Base-by-base conservation (phyloP, 1,284 basidiomycete genomes). In the Naganishia albida region DNA sequence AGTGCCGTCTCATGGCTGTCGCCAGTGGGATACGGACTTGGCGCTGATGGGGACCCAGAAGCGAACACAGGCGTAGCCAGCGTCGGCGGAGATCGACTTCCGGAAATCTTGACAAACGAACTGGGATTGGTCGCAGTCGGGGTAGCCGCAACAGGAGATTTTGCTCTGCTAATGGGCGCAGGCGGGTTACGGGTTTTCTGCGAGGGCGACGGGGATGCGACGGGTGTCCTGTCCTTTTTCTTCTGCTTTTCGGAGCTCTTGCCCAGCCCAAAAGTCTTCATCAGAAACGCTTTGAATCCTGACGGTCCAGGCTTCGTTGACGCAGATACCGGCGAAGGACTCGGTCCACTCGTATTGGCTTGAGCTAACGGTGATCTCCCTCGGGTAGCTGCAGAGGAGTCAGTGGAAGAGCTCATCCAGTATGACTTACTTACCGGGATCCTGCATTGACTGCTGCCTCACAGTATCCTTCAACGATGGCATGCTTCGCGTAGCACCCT, bases 281-380 rank as follows among this genome's bases (percentile, higher is more conserved):
- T 48, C 26, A 60, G n/a, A 34, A 60, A 60, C 20, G 57, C 57
- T 26, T 50, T 60, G 46, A 60, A 60, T 10, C 57, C 57, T 23
- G 51, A 51, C 26, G 34, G 51, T 30, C 25, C 23, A 28, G 26
- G 12, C 2, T 43, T 25, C 25, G 18, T 43, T 56, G 25, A 15
- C 23, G 16, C 18, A 16, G 56, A 30, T n/a, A 28, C 25, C 12
- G 57, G 39, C 46, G 57, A 50, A 6, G 18, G 34, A 10, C 38
- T 15, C n/a, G 46, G 46, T 10, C 57, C 46, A 25, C 46, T 50
- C 2, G 57, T 49, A 23, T 49, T 60, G 15, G 46, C 48, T 39
- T 60, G 30, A 39, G 57, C 46, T 34, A 49, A 20, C 18, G 57
- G 57, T 13, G 57, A 60, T 18, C 57, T 39, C 3, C 57, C 57